Base-by-base conservation (phyloP, 176 grass and related monocot species). In the Lolium rigidum region DNA sequence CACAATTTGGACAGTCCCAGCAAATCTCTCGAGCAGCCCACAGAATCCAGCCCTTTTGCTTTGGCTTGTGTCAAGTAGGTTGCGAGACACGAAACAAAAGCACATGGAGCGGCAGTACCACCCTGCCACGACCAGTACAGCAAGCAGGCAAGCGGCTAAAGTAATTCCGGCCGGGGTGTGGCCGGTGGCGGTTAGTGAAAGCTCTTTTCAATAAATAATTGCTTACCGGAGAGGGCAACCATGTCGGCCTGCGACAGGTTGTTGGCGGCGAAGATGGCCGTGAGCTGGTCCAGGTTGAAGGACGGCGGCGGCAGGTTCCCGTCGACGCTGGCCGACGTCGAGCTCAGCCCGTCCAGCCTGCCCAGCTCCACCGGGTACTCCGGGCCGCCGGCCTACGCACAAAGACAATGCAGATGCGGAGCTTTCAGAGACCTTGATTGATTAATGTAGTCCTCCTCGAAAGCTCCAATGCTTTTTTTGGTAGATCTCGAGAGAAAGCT, bases 201-300 rank as follows among this genome's bases (percentile, higher is more conserved):
- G 4, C 47, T 3, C 21, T 12, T 26, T 64, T 59, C 80, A 37
- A 64, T 71, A 59, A 78, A 64, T 71, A 59, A 78, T 65, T 43
- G 70, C 62, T 91, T 88, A 94, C 96, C 96, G 25, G 93, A 98
- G 46, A 98, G 60, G 76, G 93, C 91, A 6, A 98, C 90, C 95
- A 98, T 95, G 85, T 98, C 95, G 41, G 37, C 20, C 80, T 89
- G 91, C n/a, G 95, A 95, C 47, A 98, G 90, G 54, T 89, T 92
- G 73, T 98, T 98, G 10, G 57, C 74, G 85, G 93, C 91, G 85
- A 98, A 98, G 9, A 98, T 1, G 15, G 82, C 43, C 37, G 86
- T 92, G 2, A 98, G 91, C 87, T 98, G 93, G 84, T 95, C 83
- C 57, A 98, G 66, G 80, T 86, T 66, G 80, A 87, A 86, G 25